Base-by-base conservation (phyloP, 2,329 filamentous ascomycete genomes). In the Trichophyton benhamiae region DNA sequence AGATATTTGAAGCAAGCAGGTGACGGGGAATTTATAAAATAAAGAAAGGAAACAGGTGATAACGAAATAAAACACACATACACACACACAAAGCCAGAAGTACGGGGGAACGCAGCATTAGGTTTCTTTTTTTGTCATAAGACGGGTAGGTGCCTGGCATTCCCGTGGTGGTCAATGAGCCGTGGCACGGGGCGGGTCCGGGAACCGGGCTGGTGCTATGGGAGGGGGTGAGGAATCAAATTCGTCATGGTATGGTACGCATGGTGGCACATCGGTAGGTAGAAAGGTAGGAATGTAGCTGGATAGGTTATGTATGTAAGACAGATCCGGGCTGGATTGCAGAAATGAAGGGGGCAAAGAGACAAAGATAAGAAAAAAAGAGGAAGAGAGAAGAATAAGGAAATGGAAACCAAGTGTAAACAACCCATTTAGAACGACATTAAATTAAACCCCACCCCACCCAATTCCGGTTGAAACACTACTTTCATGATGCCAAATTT, bases 401-500 rank as follows among this genome's bases (percentile, higher is more conserved):
- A 59, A 62, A 49, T 17, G 22, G 49, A 49, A 38, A 53, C 53
- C n/a, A 52, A 60, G 41, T 60, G 38, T 57, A 44, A 59, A 53
- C 59, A 58, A 61, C 58, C 57, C 61, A 61, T 62, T 60, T 53
- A 62, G 25, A 55, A 55, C 27, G 52, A 36, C 52, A 55, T 55
- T 55, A 55, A 36, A 55, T 55, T 55, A 55, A 33, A 33, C 25
- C 52, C 52, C 27, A 36, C 52, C 15, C 30, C 22, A 52, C 17
- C 25, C 52, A 27, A 36, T 46, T 52, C 61, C 57, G 25, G 52
- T 52, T 58, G 30, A 52, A 49, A 44, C 22, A 61, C 57, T 61
- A 46, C 58, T 53, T 55, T 63, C 61, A 63, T 62, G 60, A 64
- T 62, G 15, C 61, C 62, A 59, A 62, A 64, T 59, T 62, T 61